phyloP scores from a whole-genome alignment of 1,284 basidiomycete genomes.

The Gomphus bonarii region DNA sequence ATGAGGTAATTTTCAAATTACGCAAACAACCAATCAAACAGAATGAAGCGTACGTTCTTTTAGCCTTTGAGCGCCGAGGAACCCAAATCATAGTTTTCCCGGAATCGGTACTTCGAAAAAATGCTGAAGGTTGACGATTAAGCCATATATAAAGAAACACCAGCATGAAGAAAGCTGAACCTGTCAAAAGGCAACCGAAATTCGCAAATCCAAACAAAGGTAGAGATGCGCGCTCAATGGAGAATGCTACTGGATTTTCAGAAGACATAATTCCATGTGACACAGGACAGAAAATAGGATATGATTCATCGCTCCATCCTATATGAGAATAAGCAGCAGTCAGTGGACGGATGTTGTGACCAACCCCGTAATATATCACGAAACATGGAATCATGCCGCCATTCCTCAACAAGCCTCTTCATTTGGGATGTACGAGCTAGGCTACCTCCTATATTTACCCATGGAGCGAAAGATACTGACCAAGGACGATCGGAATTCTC shows the following conservation, averaged over 20 bases:
- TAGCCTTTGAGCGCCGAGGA: slow-evolving; percentile 28
- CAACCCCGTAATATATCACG: slow-evolving; percentile 21
- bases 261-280: slow-evolving; percentile 1
- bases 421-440: slow-evolving; percentile 18
- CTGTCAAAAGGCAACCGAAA: slow-evolving; percentile 32
- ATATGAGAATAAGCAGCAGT: slow-evolving; percentile 4
- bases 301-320: slow-evolving; percentile 25
- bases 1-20: not conserved
- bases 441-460: slow-evolving; percentile 20
- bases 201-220: slow-evolving; percentile 34
- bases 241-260: slow-evolving; percentile 24
- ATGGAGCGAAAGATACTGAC: slow-evolving; percentile 22
- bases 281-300: slow-evolving; percentile 19
- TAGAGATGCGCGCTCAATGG: slow-evolving; percentile 32
- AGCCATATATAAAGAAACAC: slow-evolving; percentile 15
- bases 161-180: not conserved
- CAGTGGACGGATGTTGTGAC: slow-evolving; percentile 10
- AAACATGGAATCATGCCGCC: slow-evolving; percentile 21
- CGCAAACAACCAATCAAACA: not conserved
- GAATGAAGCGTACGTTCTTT: slow-evolving; percentile 26
- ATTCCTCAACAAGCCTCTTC: slow-evolving; percentile 20
- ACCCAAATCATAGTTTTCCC: slow-evolving; percentile 26
- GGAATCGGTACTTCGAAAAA: slow-evolving; percentile 12
- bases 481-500: slow-evolving; percentile 14
- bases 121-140: slow-evolving; percentile 18